These are phyloP conservation scores for Aquilaria yunnanensis DNA, from an alignment of 345 rosid genomes.

Conservation along the genomic window DNA sequence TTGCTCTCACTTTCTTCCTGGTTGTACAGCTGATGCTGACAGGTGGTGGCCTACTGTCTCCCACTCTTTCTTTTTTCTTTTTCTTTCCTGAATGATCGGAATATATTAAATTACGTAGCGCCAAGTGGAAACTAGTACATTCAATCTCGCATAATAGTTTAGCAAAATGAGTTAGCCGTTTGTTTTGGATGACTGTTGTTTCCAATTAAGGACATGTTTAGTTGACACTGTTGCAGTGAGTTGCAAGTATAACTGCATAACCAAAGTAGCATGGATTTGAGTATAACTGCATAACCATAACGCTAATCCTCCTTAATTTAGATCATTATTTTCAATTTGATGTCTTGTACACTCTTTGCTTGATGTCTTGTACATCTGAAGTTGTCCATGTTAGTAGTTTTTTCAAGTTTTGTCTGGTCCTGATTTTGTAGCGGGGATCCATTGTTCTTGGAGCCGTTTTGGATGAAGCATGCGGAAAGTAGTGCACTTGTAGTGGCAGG, in stretches of 20 bases:
- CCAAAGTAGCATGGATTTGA: no score
- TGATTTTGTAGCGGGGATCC: conserved; percentile 47
- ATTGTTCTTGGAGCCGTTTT: conserved; percentile 45
- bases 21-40: conserved; percentile 42
- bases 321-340: neutral
- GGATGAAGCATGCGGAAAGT: conserved; percentile 38
- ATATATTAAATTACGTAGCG: neutral
- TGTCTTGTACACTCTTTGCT: no score
- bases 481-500: conserved; percentile 47
- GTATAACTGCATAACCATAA: no score
- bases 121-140: neutral
- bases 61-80: neutral
- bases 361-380: no score
- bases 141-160: neutral
- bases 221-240: no score
- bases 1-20: conserved; percentile 38
- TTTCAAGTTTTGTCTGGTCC: no score
- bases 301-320: neutral
- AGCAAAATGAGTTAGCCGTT: neutral
- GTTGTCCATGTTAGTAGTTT: no score
- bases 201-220: no score
- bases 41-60: conserved; percentile 20
- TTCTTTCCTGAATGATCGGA: no score
- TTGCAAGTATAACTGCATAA: no score
- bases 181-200: neutral